Evolutionary conservation across 1,139 yeast species (phyloP).

Genomic region (Blastobotrys illinoisensis): DNA sequence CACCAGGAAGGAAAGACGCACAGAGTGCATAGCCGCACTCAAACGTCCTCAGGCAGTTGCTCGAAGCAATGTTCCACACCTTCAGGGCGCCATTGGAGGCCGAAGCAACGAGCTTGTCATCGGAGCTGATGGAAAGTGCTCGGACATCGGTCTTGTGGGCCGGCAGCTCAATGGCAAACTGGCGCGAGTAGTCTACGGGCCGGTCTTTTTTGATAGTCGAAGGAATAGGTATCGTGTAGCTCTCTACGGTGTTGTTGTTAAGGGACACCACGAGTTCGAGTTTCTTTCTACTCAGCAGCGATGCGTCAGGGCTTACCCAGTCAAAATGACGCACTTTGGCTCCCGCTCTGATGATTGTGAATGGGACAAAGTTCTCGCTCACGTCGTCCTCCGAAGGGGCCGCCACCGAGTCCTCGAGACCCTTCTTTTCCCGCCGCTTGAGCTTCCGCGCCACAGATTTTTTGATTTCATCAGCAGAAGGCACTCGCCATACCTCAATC

Average conservation of each 20-base stretch:
- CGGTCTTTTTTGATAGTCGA: constrained; percentile 37
- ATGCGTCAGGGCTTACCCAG: constrained; percentile 33
- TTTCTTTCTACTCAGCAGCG: constrained; percentile 24
- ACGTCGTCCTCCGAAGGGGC: constrained; percentile 31
- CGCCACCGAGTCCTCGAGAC: constrained; percentile 53
- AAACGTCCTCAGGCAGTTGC: constrained; percentile 75
- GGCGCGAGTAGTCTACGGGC: constrained; percentile 47
- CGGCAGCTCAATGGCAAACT: constrained; percentile 58
- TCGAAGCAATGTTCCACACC: constrained; percentile 77
- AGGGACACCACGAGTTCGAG: constrained; percentile 60
- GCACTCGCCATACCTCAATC: constrained; percentile 72
- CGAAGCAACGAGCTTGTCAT: constrained; percentile 73
- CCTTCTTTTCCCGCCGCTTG: constrained; percentile 70
- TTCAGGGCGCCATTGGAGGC: constrained; percentile 88
- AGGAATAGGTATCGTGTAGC: constrained; percentile 47
- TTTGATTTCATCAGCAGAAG: constrained; percentile 71
- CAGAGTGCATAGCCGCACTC: constrained; percentile 86
- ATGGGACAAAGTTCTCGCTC: constrained; percentile 28
- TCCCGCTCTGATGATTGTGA: constrained; percentile 30
- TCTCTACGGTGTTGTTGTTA: constrained; percentile 69
- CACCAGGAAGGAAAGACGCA: constrained; percentile 85
- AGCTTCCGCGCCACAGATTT: constrained; percentile 76
- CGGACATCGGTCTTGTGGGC: constrained; percentile 92
- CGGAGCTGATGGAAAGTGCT: constrained; percentile 75
- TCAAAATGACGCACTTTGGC: constrained; percentile 33